A percentile compares a stretch with the other conserved stretches of the same genome.
phyloP scores from a whole-genome alignment of 1,139 yeast genomes.

The Insectozyma bohioensis region DNA sequence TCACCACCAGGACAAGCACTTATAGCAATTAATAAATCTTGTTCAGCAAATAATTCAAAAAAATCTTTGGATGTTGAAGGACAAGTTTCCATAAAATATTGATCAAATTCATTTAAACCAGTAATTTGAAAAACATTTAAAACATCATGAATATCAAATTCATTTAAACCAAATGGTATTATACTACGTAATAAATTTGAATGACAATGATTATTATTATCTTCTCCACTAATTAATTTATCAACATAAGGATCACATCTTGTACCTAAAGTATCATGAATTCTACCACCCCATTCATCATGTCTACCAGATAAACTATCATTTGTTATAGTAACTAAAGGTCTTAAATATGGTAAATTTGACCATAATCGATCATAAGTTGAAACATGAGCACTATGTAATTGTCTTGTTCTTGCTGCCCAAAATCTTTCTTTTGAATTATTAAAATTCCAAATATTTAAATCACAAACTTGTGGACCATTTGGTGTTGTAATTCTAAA shows the following conservation, averaged over 20 bases:
- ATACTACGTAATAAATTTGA: constrained; percentile 62
- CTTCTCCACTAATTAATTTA: constrained; percentile 60
- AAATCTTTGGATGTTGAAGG: constrained; percentile 60
- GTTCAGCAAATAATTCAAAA: constrained; percentile 68
- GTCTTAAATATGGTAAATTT: constrained; percentile 60
- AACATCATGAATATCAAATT: constrained; percentile 68
- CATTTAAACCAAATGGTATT: constrained; percentile 58
- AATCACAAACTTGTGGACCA: constrained; percentile 71
- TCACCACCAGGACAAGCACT: constrained; percentile 76
- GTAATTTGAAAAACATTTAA: constrained; percentile 70
- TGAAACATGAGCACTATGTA: constrained; percentile 66
- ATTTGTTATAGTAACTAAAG: constrained; percentile 61
- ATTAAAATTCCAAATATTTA: constrained; percentile 61
- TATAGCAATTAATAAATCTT: constrained; percentile 61
- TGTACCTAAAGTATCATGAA: constrained; percentile 67
- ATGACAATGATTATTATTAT: constrained; percentile 67
- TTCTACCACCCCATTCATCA: constrained; percentile 66
- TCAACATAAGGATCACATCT: constrained; percentile 72
- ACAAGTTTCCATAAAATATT: constrained; percentile 69
- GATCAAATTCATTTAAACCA: constrained; percentile 63
- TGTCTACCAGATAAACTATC: constrained; percentile 57
- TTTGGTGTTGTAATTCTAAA: constrained; percentile 63
- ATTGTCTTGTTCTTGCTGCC: constrained; percentile 69
- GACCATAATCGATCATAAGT: constrained; percentile 67
- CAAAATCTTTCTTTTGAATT: constrained; percentile 66